Conservation (phyloP, 2,329 filamentous ascomycete species). For the Ophiocordyceps australis region DNA sequence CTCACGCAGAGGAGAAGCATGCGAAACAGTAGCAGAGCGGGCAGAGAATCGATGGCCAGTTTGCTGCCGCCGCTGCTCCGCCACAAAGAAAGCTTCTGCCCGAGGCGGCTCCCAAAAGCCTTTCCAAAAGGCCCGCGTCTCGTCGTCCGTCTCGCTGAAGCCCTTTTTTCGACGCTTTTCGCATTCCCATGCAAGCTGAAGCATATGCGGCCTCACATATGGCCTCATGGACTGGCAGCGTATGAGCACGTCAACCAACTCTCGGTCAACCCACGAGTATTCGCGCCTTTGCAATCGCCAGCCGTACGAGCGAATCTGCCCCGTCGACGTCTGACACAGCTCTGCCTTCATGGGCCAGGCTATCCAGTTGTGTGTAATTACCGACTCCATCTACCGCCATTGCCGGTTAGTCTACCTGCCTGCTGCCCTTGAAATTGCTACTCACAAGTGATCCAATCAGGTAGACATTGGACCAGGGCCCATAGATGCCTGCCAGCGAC, state of each 20-base stretch:
- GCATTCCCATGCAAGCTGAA: slow-evolving; percentile 6
- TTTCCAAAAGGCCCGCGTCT: slow-evolving; percentile 6
- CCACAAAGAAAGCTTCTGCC: too few relatives aligned
- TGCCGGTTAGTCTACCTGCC: too few relatives aligned
- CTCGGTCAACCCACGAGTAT: slow-evolving; percentile 5
- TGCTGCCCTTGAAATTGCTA: too few relatives aligned
- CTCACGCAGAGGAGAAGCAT: too few relatives aligned
- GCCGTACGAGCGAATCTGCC: slow-evolving; percentile 8
- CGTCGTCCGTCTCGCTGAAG: slow-evolving; percentile 5
- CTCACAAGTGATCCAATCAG: slow-evolving; percentile 9
- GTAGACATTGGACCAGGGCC: slow-evolving; percentile 11
- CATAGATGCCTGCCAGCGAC: slow-evolving; percentile 9
- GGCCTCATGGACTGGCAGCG: slow-evolving; percentile 10
- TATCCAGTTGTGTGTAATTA: slow-evolving; percentile 6
- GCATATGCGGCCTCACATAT: slow-evolving; percentile 8
- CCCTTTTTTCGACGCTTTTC: slow-evolving; percentile 5
- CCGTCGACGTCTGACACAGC: slow-evolving; percentile 1
- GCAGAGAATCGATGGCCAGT: too few relatives aligned
- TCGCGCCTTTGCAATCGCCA: slow-evolving; percentile 4
- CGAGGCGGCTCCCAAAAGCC: slow-evolving; percentile 1
- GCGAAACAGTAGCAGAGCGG: too few relatives aligned
- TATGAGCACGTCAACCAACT: slow-evolving; percentile 7
- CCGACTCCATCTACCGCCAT: slow-evolving; percentile 8
- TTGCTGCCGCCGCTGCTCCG: too few relatives aligned
- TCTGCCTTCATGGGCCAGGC: slow-evolving; percentile 3